These are phyloP conservation scores for Colletotrichum euphorbiae DNA, from an alignment of 2,329 filamentous ascomycete genomes.

Conservation along the genomic window DNA sequence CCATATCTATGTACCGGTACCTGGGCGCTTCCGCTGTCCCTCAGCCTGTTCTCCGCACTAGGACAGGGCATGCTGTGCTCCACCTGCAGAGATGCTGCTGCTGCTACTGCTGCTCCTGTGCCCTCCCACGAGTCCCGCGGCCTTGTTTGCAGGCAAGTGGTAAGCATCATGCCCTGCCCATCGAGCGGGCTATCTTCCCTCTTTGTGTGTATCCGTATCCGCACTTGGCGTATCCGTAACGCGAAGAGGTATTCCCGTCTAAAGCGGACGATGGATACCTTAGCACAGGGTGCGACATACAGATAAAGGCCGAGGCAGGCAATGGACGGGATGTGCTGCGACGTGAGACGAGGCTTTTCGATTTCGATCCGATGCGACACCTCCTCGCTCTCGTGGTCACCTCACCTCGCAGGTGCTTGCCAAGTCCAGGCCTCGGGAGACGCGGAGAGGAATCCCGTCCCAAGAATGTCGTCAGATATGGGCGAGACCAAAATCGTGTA, in stretches of 20 bases:
- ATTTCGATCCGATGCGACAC: conserved; percentile 22
- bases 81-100: conserved; percentile 19
- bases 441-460: conserved; percentile 19
- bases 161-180: neutral
- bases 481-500: conserved; percentile 23
- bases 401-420: neutral
- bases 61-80: conserved; percentile 37
- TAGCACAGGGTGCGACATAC: too few species aligned
- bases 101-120: neutral
- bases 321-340: conserved; percentile 2
- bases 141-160: neutral
- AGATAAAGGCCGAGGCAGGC: conserved; percentile 5
- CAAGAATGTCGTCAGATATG: conserved; percentile 26
- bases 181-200: neutral
- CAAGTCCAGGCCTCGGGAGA: neutral
- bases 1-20: conserved; percentile 27
- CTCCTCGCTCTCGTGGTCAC: neutral
- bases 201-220: conserved; percentile 16
- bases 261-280: too few species aligned
- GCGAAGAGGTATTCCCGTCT: too few species aligned
- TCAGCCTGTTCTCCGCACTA: conserved; percentile 34
- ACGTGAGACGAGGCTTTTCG: conserved; percentile 7
- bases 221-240: neutral
- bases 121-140: neutral
- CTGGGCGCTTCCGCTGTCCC: neutral